phyloP scores from a whole-genome alignment of 345 rosid genomes.

The Pseudoturritis turrita region DNA sequence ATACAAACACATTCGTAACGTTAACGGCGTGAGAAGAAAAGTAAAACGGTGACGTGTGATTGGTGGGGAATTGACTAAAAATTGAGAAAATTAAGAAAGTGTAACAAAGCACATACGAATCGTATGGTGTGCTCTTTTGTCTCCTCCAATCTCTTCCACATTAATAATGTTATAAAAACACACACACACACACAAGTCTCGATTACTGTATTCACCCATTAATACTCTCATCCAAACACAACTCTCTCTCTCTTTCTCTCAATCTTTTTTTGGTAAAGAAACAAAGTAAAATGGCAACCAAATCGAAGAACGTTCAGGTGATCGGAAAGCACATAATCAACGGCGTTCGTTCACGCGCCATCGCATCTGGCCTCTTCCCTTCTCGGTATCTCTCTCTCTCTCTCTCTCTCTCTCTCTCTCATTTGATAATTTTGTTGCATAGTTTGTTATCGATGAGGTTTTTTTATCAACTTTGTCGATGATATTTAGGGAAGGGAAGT shows the following conservation, averaged over 20 bases:
- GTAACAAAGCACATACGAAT: slow-evolving; percentile 6
- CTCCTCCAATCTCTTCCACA: slow-evolving; percentile 2
- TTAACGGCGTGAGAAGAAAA: background rate
- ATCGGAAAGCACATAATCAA: slow-evolving; percentile 1
- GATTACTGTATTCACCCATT: background rate
- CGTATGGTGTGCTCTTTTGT: slow-evolving; percentile 16
- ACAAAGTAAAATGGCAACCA: slow-evolving; percentile 13
- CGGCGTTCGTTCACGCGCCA: slow-evolving; percentile 13
- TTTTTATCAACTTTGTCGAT: background rate
- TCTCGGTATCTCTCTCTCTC: background rate
- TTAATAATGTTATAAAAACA: background rate
- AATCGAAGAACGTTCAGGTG: background rate
- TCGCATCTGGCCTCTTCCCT: background rate
- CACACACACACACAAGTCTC: background rate
- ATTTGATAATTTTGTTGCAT: background rate
- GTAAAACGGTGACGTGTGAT: background rate
- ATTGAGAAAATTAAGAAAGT: background rate
- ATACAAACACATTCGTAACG: background rate
- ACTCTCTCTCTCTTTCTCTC: background rate
- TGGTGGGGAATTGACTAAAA: background rate
- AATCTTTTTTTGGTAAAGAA: background rate
- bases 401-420: background rate
- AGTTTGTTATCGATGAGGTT: too few relatives aligned
- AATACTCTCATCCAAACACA: slow-evolving; percentile 1
- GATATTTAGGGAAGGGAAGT: background rate